phyloP scores from a whole-genome alignment of 2,329 filamentous ascomycete genomes.

The Whalleya microplaca region DNA sequence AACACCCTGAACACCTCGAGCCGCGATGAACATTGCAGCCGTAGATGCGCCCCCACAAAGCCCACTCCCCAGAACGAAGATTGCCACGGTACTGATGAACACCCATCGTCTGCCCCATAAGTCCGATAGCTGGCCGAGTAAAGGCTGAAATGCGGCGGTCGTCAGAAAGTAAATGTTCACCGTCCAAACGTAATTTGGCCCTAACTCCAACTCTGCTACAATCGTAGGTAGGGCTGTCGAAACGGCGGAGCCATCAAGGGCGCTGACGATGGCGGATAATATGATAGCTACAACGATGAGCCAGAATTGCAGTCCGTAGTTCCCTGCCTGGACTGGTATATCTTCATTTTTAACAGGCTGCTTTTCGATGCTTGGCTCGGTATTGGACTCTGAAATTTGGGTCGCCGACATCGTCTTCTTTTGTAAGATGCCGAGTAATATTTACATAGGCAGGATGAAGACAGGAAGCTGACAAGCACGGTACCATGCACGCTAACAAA shows the following conservation, averaged over 20 bases:
- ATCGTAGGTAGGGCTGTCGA: conserved; percentile 30
- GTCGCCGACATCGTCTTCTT: too few relatives aligned
- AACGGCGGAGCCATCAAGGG: conserved; percentile 28
- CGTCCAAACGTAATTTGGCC: conserved; percentile 27
- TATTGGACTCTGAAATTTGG: too few relatives aligned
- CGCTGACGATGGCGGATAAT: conserved; percentile 12
- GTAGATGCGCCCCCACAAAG: conserved; percentile 52
- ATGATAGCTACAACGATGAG: not conserved
- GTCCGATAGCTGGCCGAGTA: conserved; percentile 47
- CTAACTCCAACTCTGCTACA: conserved; percentile 8
- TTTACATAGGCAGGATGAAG: too few relatives aligned
- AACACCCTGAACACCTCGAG: conserved; percentile 52
- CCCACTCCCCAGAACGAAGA: conserved; percentile 57
- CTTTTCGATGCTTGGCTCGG: too few relatives aligned
- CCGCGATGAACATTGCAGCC: conserved; percentile 52
- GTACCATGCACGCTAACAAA: too few relatives aligned
- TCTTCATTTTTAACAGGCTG: too few relatives aligned
- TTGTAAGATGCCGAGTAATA: too few relatives aligned
- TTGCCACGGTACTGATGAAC: conserved; percentile 43
- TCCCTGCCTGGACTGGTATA: too few relatives aligned
- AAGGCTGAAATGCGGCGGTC: conserved; percentile 14
- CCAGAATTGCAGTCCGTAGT: not conserved
- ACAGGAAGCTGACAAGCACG: too few relatives aligned
- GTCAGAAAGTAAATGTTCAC: conserved; percentile 12
- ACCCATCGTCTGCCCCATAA: conserved; percentile 49